Conservation (phyloP, 345 rosid genomes). For the Nephelium lappaceum region DNA sequence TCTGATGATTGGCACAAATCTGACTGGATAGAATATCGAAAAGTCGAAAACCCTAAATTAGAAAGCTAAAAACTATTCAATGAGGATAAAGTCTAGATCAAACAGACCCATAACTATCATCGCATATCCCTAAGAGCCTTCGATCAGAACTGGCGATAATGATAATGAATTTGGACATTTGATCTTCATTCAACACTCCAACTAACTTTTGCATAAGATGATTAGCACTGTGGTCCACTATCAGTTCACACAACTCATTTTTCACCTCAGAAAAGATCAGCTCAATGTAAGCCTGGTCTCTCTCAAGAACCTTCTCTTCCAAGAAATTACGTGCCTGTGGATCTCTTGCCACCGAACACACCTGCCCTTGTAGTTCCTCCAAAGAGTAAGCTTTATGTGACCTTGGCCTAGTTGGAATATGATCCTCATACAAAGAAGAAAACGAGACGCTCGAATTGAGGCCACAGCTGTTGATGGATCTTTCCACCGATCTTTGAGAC, state of each 20-base stretch:
- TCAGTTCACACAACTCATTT: slow-evolving; percentile 25
- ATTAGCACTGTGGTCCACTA: slow-evolving; percentile 27
- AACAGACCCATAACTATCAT: slow-evolving; percentile 30
- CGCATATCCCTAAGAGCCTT: slow-evolving; percentile 24
- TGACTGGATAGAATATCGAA: too few relatives aligned
- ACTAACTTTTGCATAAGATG: slow-evolving; percentile 35
- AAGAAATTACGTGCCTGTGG: slow-evolving; percentile 11
- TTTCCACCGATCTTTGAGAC: background rate
- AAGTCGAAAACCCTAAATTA: background rate
- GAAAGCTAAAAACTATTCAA: background rate
- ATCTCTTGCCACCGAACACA: slow-evolving; percentile 19
- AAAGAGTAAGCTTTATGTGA: background rate
- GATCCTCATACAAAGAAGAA: background rate
- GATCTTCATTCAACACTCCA: slow-evolving; percentile 19
- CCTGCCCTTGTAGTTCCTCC: slow-evolving; percentile 24
- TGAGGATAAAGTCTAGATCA: background rate
- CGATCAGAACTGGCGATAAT: slow-evolving; percentile 1
- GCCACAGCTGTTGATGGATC: background rate
- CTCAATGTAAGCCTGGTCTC: slow-evolving; percentile 13
- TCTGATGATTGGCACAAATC: too few relatives aligned
- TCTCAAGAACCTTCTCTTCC: slow-evolving; percentile 12
- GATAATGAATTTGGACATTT: slow-evolving; percentile 20
- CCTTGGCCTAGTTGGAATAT: background rate
- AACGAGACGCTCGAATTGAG: background rate
- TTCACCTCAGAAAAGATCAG: slow-evolving; percentile 37